These are phyloP conservation scores for Fusarium acutatum DNA, from an alignment of 2,329 filamentous ascomycete species.

Conservation along the genomic window DNA sequence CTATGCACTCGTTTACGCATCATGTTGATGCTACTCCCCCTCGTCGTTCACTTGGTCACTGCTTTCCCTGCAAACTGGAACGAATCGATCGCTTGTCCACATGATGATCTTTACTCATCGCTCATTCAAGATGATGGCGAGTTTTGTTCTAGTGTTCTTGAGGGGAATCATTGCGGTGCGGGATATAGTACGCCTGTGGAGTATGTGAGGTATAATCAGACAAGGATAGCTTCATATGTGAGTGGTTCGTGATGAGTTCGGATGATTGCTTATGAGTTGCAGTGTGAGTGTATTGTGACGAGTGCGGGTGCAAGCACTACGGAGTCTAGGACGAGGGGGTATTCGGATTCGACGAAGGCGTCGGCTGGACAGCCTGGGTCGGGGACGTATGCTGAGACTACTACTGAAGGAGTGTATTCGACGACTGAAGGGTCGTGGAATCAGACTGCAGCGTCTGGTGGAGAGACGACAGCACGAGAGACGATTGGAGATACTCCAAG, in stretches of 20 bases:
- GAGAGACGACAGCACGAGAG: neutral
- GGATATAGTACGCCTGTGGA: conserved; percentile 41
- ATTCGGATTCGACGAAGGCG: conserved; percentile 4
- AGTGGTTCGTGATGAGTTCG: neutral
- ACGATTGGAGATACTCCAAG: neutral
- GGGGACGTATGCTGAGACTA: conserved; percentile 1
- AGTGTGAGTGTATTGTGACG: conserved; percentile 44
- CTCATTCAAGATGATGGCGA: conserved; percentile 37
- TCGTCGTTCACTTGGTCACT: conserved; percentile 6
- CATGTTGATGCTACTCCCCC: conserved; percentile 34
- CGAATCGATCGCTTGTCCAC: conserved; percentile 34
- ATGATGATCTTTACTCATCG: conserved; percentile 45
- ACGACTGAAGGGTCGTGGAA: neutral
- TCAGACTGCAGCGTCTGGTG: neutral
- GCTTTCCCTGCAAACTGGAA: conserved; percentile 31
- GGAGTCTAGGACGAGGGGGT: neutral
- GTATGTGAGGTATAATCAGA: conserved; percentile 42
- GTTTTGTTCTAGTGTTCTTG: conserved; percentile 45
- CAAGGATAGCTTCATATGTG: conserved; percentile 45
- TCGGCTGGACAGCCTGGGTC: conserved; percentile 13
- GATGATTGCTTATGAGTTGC: neutral
- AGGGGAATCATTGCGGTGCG: conserved; percentile 28
- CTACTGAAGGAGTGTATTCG: neutral
- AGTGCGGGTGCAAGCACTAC: neutral
- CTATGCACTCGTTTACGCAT: conserved; percentile 26